These are phyloP conservation scores for Podaxis sp. DNA, from an alignment of 768 basidiomycete species.

Conservation along the genomic window DNA sequence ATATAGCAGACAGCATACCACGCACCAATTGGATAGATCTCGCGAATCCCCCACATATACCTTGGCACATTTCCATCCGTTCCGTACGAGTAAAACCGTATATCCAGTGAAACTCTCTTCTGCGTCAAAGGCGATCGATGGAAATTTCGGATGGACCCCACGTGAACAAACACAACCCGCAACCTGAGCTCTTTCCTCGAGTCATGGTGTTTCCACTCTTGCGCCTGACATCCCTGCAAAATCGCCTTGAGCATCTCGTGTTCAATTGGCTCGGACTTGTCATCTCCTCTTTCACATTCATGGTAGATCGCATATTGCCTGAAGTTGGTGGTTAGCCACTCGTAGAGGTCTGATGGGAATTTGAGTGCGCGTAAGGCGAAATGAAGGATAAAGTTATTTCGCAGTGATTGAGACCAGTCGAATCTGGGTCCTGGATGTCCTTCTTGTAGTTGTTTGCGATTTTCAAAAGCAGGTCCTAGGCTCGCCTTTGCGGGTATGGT, in stretches of 20 bases:
- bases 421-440: neutral
- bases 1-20: neutral
- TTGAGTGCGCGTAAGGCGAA: constrained; percentile 38
- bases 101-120: constrained; percentile 39
- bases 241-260: constrained; percentile 23
- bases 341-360: constrained; percentile 44
- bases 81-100: constrained; percentile 68
- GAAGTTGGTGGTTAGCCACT: constrained; percentile 35
- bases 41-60: constrained; percentile 55
- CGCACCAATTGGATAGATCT: constrained; percentile 67
- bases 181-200: constrained; percentile 6
- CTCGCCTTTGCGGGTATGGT: neutral
- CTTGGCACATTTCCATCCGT: constrained; percentile 50
- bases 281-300: constrained; percentile 38
- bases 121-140: constrained; percentile 45
- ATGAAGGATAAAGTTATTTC: constrained; percentile 21
- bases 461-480: neutral
- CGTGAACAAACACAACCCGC: constrained; percentile 62
- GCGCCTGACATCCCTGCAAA: constrained; percentile 5
- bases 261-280: constrained; percentile 33
- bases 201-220: constrained; percentile 5
- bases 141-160: constrained; percentile 47
- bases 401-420: neutral
- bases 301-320: constrained; percentile 39
- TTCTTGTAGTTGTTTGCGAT: neutral